Base-by-base conservation (phyloP, 2,329 filamentous ascomycete species). In the Pseudogymnoascus sp. region DNA sequence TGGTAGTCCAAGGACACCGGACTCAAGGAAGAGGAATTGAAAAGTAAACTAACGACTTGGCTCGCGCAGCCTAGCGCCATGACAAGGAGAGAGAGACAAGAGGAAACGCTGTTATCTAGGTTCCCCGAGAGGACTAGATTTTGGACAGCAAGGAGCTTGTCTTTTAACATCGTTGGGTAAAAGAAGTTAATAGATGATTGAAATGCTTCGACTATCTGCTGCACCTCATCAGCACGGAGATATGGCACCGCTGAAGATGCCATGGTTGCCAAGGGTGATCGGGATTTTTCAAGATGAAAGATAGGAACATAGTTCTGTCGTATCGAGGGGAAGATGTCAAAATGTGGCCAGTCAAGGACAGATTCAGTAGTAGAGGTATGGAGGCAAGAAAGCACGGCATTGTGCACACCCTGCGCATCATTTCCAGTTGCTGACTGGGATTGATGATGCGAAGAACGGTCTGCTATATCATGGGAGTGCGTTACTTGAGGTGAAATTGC, bases 351-450 rank as follows among this genome's bases (percentile, higher is more conserved):
- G 61, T 77, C 75, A 0, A 81, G 72, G n/a, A 81, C 73, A 0
- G 76, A 78, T 65, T 81, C 78, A 0, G 78, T 80, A 0, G 78
- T 77, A 0, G 77, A 80, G 0, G 76, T 79, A 65, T 80, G 79
- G 71, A 79, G 76, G 0, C 76, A 77, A 8, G 79, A 77, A 4
- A 81, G 69, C 2, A 78, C 75, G 0, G 79, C 78, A 61, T 80
- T 81, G 62, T 78, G 64, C 14, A 62, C 43, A 12, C 58, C 57
- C 3, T 57, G 30, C 6, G 20, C 41, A 16, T 57, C 50, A 43
- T 60, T 60, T 22, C 22, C 39, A 18, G 47, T 18, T 18, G 47
- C 5, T 54, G 47, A 54, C n/a, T 54, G 34, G 76, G 71, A 62
- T 67, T 71, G 63, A 64, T 68, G 28, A 35, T 62, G 41, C 62